phyloP scores from a whole-genome alignment of 306 rosid species.

The Leucaena leucocephala region DNA sequence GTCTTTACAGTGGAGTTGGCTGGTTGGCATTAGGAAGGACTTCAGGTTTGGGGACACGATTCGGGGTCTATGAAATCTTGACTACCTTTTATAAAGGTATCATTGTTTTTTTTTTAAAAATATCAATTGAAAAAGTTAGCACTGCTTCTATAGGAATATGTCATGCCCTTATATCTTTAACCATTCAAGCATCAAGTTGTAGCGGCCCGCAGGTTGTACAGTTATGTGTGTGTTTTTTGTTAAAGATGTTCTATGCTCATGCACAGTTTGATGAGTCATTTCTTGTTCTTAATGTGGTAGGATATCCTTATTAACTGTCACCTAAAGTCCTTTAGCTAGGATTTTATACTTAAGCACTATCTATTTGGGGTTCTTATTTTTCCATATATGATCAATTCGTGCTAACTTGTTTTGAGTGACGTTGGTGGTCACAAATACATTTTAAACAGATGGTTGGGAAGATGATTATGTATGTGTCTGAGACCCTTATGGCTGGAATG shows the following conservation, averaged over 20 bases:
- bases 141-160: background rate
- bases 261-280: background rate
- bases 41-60: slow-evolving; percentile 78
- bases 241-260: too few species aligned
- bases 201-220: background rate
- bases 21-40: slow-evolving; percentile 76
- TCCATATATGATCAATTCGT: background rate
- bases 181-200: slow-evolving; percentile 7
- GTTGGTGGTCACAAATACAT: slow-evolving; percentile 35
- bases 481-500: slow-evolving; percentile 83
- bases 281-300: slow-evolving; percentile 2
- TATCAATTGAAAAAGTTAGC: background rate
- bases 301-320: slow-evolving; percentile 5
- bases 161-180: background rate
- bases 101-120: background rate
- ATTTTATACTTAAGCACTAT: background rate
- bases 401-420: slow-evolving; percentile 21
- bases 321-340: slow-evolving; percentile 1
- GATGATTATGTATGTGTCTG: slow-evolving; percentile 62
- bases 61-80: slow-evolving; percentile 83
- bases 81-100: slow-evolving; percentile 52
- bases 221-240: background rate
- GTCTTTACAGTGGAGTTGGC: slow-evolving; percentile 71
- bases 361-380: background rate
- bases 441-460: slow-evolving; percentile 77